Conservation (phyloP, 352 stramenopile genomes). For the Lagenidium giganteum region DNA sequence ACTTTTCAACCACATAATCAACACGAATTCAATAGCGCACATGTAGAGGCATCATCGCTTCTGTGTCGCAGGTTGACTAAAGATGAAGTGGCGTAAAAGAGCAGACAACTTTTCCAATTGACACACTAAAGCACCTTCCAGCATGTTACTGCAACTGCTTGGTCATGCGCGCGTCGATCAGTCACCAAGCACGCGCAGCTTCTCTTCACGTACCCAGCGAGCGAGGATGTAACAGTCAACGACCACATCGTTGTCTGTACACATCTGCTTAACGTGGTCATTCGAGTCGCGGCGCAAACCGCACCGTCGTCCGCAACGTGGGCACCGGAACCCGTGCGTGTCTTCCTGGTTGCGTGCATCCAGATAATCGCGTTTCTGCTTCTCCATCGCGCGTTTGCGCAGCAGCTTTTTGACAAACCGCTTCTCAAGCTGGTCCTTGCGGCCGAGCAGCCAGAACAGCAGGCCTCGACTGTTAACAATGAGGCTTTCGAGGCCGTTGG, state of each 20-base stretch:
- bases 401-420: constrained; percentile 53
- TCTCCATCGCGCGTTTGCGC: constrained; percentile 24
- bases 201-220: constrained; percentile 37
- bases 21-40: too few species aligned
- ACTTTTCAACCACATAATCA: too few species aligned
- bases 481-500: constrained; percentile 23
- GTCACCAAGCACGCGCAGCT: constrained; percentile 34
- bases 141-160: too few species aligned
- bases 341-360: constrained; percentile 1
- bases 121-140: too few species aligned
- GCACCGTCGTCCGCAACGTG: constrained; percentile 26
- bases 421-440: constrained; percentile 34
- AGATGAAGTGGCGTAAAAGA: too few species aligned
- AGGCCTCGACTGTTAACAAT: constrained; percentile 35
- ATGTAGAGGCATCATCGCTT: too few species aligned
- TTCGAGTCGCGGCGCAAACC: constrained; percentile 25
- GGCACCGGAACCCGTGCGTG: constrained; percentile 17
- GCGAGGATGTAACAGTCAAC: constrained; percentile 33
- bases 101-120: too few species aligned
- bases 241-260: constrained; percentile 12
- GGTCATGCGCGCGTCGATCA: too few species aligned
- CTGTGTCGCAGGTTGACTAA: too few species aligned
- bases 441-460: constrained; percentile 39
- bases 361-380: constrained; percentile 21
- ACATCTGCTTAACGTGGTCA: constrained; percentile 23